These are phyloP conservation scores for Tolypocladium tundrense DNA, from an alignment of 2,329 filamentous ascomycete species.

Conservation along the genomic window DNA sequence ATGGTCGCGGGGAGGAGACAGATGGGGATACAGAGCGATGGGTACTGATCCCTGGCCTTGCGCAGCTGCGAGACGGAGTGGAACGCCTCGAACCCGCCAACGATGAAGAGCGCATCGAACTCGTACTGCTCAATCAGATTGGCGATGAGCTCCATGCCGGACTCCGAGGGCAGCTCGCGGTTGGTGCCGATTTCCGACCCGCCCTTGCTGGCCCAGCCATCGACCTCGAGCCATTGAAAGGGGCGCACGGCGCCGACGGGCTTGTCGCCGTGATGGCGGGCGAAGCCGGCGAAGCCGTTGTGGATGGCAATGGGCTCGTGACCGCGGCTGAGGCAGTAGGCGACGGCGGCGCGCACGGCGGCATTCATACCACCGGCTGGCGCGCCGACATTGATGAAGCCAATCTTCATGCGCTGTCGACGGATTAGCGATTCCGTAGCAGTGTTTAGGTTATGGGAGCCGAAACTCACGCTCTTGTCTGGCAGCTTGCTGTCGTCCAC, in stretches of 20 bases:
- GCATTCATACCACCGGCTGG: conserved; percentile 98
- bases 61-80: conserved; percentile 83
- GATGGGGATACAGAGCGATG: conserved; percentile 87
- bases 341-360: conserved; percentile 83
- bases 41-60: conserved; percentile 66
- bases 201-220: conserved; percentile 90
- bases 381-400: conserved; percentile 93
- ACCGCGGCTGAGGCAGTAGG: conserved; percentile 85
- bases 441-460: too few species aligned
- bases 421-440: conserved; percentile 15
- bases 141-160: conserved; percentile 73
- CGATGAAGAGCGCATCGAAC: conserved; percentile 83
- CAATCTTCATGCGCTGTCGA: conserved; percentile 72
- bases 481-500: conserved; percentile 58
- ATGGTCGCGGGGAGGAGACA: conserved; percentile 90
- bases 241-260: conserved; percentile 75
- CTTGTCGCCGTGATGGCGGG: conserved; percentile 77
- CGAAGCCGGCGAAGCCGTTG: conserved; percentile 92
- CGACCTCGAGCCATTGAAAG: conserved; percentile 88
- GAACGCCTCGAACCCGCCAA: conserved; percentile 95
- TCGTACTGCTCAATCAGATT: conserved; percentile 75
- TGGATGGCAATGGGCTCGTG: conserved; percentile 89
- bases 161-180: conserved; percentile 78
- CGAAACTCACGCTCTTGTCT: conserved; percentile 51
- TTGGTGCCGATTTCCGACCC: conserved; percentile 98